Evolutionary conservation across 805 yeast genomes (phyloP), one percentile per base, ranked within the genome.

Genomic region (Starmerella stellata): DNA sequence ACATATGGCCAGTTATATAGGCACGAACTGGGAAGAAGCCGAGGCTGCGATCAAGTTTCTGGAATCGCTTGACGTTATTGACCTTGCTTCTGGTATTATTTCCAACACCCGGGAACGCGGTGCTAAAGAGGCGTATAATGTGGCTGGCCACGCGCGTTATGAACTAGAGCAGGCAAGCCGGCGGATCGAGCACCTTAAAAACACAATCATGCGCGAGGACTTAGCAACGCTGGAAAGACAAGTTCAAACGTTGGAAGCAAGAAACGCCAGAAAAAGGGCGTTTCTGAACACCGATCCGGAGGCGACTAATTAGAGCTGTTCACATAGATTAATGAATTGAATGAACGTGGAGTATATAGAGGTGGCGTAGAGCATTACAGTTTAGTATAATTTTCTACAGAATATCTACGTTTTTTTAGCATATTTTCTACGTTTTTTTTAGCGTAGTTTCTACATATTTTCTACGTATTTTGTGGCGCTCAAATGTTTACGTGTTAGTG

Each of bases 91-190:
- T 8, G 38, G 37, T 23, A 38, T 51, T 3, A 47, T 47, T 5
- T 32, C 35, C 18, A 44, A 45, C 33, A 47, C 53, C 14, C 43
- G 38, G 20, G 34, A 25, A 19, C 41, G 41, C 38, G 54, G 54
- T 21, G 42, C 54, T 25, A 48, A 51, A 36, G 48, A 51, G 38
- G 46, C 50, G 8, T 51, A 44, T 40, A 51, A 51, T 31, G 51
- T 49, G 40, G 53, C 54, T 14, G 54, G 54, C 9, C 35, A 45
- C 14, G 52, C 45, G 19, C 43, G 54, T 15, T 51, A 38, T 44
- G 47, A 46, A 32, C 35, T 51, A 7, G 44, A 48, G 3, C 40
- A 43, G 32, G 45, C 45, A n/a, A 37, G 45, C 29, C 39, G 44
- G 35, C 45, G 38, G 38, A 38, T 32, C 35, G 40, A 27, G 7